A percentile compares a stretch with the other conserved stretches of the same genome.
Evolutionary conservation across 2,329 filamentous ascomycete genomes (phyloP).

Genomic region (Fonsecaea nubica): DNA sequence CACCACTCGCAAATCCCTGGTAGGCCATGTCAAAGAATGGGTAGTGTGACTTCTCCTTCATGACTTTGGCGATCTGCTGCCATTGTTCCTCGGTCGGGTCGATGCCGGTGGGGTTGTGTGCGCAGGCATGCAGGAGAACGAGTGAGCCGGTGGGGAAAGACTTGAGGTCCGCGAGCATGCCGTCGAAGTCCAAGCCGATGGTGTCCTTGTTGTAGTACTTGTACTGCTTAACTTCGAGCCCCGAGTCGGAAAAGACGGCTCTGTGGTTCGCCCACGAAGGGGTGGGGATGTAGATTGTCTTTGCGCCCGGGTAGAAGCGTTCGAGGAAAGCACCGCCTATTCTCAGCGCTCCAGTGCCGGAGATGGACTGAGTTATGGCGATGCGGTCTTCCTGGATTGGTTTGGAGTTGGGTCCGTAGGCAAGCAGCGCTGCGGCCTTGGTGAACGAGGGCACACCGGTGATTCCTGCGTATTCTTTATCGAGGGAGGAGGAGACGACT

Average conservation of each 20-base stretch:
- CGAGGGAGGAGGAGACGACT: constrained; percentile 75
- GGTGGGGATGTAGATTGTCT: constrained; percentile 95
- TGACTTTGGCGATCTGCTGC: constrained; percentile 83
- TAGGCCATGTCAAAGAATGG: constrained; percentile 99
- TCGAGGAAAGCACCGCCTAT: constrained; percentile 93
- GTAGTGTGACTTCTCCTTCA: constrained; percentile 87
- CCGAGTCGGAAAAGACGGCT: constrained; percentile 92
- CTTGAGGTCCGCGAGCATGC: constrained; percentile 89
- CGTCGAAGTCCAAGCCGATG: constrained; percentile 96
- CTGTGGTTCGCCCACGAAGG: constrained; percentile 99
- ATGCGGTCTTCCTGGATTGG: constrained; percentile 77
- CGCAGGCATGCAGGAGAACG: constrained; percentile 94
- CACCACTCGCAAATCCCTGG: constrained; percentile 93
- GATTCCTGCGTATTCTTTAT: constrained; percentile 70
- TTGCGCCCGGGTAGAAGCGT: constrained; percentile 87
- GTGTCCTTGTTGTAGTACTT: constrained; percentile 99
- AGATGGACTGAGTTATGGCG: constrained; percentile 96
- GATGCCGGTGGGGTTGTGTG: constrained; percentile 96
- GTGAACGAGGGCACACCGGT: constrained; percentile 95
- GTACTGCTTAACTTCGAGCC: constrained; percentile 91
- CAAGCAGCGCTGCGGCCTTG: constrained; percentile 85
- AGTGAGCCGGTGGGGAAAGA: constrained; percentile 83
- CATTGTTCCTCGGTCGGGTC: constrained; percentile 93
- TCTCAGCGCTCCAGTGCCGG: constrained; percentile 92
- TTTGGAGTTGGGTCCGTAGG: constrained; percentile 82